Conservation (phyloP, 805 yeast species). For the Hanseniaspora thailandica region DNA sequence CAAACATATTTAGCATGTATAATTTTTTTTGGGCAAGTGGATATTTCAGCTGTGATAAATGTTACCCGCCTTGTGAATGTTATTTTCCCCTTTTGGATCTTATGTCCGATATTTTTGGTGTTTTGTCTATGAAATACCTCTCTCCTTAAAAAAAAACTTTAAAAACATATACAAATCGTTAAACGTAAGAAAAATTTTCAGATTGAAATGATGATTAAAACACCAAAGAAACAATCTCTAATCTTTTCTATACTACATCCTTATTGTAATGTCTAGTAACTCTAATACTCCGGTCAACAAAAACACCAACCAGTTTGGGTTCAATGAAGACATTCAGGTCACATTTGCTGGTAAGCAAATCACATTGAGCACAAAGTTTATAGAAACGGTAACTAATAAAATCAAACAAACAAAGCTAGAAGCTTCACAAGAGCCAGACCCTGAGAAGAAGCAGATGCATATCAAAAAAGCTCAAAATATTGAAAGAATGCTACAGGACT, state of each 20-base stretch:
- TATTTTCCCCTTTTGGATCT: not conserved
- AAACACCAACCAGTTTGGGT: not conserved
- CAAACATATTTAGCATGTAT: too few species aligned
- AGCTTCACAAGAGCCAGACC: not conserved
- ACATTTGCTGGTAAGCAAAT: conserved; percentile 10
- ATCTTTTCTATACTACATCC: not conserved
- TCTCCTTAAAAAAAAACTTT: not conserved
- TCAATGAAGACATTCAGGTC: conserved; percentile 5
- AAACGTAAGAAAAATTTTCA: not conserved
- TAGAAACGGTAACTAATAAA: conserved; percentile 17
- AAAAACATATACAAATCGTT: too few species aligned
- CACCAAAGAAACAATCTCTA: too few species aligned
- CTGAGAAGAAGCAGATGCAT: not conserved
- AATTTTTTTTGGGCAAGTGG: too few species aligned
- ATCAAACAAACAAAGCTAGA: conserved; percentile 10
- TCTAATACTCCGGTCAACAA: not conserved
- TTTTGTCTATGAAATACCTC: not conserved
- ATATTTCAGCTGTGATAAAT: too few species aligned
- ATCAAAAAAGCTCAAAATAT: conserved; percentile 1
- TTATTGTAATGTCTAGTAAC: not conserved
- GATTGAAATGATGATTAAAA: not conserved
- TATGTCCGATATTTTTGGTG: not conserved
- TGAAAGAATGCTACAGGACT: conserved; percentile 11
- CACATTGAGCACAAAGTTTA: not conserved
- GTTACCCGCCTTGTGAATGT: not conserved